Base-by-base conservation (phyloP, 148 eudicot genomes). In the Rhododendron griersonianum region DNA sequence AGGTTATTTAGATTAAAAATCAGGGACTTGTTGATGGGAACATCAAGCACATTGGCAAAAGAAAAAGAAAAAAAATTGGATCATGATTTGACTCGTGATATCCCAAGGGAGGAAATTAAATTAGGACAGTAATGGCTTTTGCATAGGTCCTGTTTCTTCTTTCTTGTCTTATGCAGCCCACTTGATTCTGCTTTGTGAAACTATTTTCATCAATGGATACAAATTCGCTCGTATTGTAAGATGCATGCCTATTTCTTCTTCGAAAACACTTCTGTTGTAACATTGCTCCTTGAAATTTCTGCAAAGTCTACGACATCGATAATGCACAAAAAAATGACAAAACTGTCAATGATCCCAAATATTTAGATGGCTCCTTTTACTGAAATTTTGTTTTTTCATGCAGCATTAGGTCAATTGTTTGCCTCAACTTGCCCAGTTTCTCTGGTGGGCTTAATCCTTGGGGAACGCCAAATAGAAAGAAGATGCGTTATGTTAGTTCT, bases 401-500 rank as follows among this genome's bases (percentile, higher is more conserved):
- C 96, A 96, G 99, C 90, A 94, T 96, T 91, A 92, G 96, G 92
- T 96, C 99, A 51, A 90, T 96, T 75, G 87, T 95, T 73, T 95
- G 99, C 94, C 99, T 96, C 21, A 96, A 96, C 90, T 91, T 96
- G 92, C 99, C 99, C 75, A 96, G 99, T 87, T 96, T 96, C 84
- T 96, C 99, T 50, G 99, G 99, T 76, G 99, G 99, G 87, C 87
- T 96, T 61, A 94, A 97, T 92, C 99, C 99, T 80, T 97, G 99
- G 99, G 99, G 99, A 80, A 94, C 91, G 47, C 99, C 98, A 39
- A 94, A 90, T 67, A 81, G 41, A 76, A 90, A 85, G 83, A 95
- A 93, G 87, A 28, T 21, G 13, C 92, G 88, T 83, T 91, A 94
- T 87, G 96, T 96, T 35, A 80, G 98, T 91, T 45, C 39, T 47